These are phyloP conservation scores for Fusarium aywerte DNA, from an alignment of 2,329 filamentous ascomycete genomes.

Conservation along the genomic window DNA sequence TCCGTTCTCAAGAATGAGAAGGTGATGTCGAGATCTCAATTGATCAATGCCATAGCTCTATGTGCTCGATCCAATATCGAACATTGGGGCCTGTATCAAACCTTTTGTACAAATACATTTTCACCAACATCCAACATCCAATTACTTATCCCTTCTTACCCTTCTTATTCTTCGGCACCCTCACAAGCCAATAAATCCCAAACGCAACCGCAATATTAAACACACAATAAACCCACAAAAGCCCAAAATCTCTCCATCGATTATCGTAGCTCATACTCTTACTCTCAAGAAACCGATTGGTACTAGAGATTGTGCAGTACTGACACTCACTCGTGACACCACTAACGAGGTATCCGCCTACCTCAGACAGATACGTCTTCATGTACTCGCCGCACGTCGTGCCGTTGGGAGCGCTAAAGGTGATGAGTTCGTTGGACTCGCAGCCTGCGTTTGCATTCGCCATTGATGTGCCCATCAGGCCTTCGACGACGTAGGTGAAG, in stretches of 20 bases:
- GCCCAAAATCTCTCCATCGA: slow-evolving; percentile 67
- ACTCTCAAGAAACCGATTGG: slow-evolving; percentile 53
- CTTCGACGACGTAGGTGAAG: slow-evolving; percentile 77
- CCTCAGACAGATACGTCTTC: slow-evolving; percentile 54
- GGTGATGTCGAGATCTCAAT: not conserved
- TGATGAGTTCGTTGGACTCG: slow-evolving; percentile 70
- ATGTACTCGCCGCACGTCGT: slow-evolving; percentile 69
- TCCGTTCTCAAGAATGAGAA: not conserved
- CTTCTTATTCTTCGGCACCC: slow-evolving; percentile 50
- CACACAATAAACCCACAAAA: slow-evolving; percentile 63
- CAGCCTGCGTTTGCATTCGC: slow-evolving; percentile 70
- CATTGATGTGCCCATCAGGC: slow-evolving; percentile 71
- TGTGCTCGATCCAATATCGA: not conserved
- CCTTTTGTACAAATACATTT: not conserved
- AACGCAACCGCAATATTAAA: slow-evolving; percentile 64
- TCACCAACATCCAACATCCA: not conserved
- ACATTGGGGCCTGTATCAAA: not conserved
- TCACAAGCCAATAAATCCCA: slow-evolving; percentile 59
- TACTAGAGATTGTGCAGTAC: slow-evolving; percentile 56
- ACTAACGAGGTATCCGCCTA: slow-evolving; percentile 60
- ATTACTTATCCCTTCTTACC: slow-evolving; percentile 27
- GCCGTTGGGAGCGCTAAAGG: slow-evolving; percentile 66
- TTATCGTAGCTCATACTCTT: slow-evolving; percentile 60
- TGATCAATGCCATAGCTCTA: not conserved
- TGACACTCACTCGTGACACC: slow-evolving; percentile 52